Conservation (phyloP, 345 rosid genomes). For the Eucalyptus tenuipes region DNA sequence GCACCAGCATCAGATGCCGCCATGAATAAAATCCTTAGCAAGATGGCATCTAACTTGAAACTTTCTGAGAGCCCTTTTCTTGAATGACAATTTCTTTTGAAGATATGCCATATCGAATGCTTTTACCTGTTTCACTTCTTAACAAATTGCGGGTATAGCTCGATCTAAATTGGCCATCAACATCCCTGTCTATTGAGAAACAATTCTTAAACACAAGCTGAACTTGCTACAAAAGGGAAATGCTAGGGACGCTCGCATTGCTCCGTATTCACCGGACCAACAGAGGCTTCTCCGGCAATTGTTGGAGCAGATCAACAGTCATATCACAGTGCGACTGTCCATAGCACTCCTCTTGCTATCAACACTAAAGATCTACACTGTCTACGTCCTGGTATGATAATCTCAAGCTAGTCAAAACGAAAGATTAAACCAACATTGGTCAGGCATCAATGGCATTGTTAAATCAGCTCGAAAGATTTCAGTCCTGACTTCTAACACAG, state of each 20-base stretch:
- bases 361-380: not conserved
- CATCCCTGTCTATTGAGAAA: not conserved
- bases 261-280: not conserved
- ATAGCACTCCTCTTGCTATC: not conserved
- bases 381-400: not conserved
- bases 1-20: not conserved
- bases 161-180: not conserved
- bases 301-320: not conserved
- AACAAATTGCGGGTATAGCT: not conserved
- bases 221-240: not conserved
- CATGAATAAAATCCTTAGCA: not conserved
- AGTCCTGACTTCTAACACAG: constrained; percentile 28
- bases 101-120: not conserved
- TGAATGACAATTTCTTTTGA: not conserved
- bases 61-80: not conserved
- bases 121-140: not conserved
- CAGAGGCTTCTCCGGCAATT: not conserved
- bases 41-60: not conserved
- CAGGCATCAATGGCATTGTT: not conserved
- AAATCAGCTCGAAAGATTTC: not conserved
- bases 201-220: not conserved
- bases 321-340: not conserved
- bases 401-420: not conserved
- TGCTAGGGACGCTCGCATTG: not conserved
- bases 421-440: not conserved